These are phyloP conservation scores for Emergomyces pasteurianus DNA, from an alignment of 2,329 filamentous ascomycete genomes.

Conservation along the genomic window DNA sequence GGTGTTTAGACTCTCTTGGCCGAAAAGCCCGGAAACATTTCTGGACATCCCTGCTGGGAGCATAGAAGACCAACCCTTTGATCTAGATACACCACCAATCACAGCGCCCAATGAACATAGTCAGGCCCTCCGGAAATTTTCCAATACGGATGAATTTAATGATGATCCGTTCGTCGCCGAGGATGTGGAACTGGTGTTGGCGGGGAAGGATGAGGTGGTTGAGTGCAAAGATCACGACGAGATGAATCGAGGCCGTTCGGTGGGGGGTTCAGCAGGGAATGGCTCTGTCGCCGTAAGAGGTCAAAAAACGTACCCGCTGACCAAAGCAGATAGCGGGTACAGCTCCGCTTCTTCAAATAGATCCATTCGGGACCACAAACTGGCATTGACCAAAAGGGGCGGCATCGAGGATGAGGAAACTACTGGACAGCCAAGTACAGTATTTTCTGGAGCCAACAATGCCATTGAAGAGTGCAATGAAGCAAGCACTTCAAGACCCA, in stretches of 20 bases:
- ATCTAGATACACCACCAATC: not conserved
- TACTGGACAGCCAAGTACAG: not conserved
- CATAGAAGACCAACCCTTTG: not conserved
- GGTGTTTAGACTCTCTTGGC: not conserved
- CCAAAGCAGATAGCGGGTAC: conserved; percentile 28
- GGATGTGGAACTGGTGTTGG: conserved; percentile 9
- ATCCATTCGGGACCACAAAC: not conserved
- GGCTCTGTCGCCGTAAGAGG: conserved; percentile 3
- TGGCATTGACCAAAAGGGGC: not conserved
- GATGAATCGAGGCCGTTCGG: not conserved
- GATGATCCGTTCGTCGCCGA: not conserved
- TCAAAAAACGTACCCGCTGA: conserved; percentile 15
- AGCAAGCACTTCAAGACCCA: not conserved
- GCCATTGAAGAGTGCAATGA: conserved; percentile 2
- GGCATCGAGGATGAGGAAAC: not conserved
- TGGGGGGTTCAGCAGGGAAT: conserved; percentile 7
- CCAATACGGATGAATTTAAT: not conserved
- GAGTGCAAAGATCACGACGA: not conserved
- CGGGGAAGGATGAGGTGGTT: conserved; percentile 5
- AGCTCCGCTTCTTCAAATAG: conserved; percentile 22
- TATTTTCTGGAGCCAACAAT: not conserved
- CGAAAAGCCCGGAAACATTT: not conserved
- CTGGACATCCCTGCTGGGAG: not conserved
- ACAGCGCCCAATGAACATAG: not conserved
- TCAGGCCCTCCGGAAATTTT: not conserved